Base-by-base conservation (phyloP, 1,284 basidiomycete genomes). In the Dichomitus squalens region DNA sequence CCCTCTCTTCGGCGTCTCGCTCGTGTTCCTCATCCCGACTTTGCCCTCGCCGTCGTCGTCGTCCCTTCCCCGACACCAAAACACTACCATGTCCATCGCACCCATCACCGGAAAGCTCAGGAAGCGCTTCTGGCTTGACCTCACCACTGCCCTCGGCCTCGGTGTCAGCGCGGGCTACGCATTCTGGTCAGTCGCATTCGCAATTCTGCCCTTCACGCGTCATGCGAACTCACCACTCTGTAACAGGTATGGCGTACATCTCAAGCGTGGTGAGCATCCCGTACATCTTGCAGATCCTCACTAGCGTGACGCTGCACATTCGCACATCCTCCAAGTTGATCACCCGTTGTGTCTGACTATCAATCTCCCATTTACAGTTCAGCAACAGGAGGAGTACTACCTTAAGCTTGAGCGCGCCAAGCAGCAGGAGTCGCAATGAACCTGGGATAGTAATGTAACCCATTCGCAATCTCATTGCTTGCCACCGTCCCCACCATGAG, bases 101-200 rank as follows among this genome's bases (percentile, higher is more conserved):
- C 92, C 93, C 66, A 93, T 95, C 74, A 88, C 88, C 56, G 93
- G 92, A 73, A 93, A 85, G 77, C 88, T 94, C 76, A 90, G 92
- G 78, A 95, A 94, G 78, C 81, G 85, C 67, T 85, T 94, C 74
- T 91, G 91, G 84, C 83, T 92, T 61, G 93, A 95, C 72, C 66
- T 94, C 63, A 79, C 83, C 53, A 78, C 83, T 66, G 81, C 84
- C 35, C 71, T 94, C 43, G 92, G 90, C 64, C 82, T 95, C 53
- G 92, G 91, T 35, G 63, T 86, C 57, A 78, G 83, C 53, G 79
- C 81, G 23, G 92, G 83, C 43, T 94, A 92, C 70, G 80, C 80
- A 6, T 95, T 83, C 78, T 95, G 92, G 92, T 93, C 61, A 66
- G 89, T 60, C 40, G 7, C 44, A 8, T 34, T 35, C 38, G 23